Conservation (phyloP, 371 early-diverging fungal genomes). For the Mortierella sp. region DNA sequence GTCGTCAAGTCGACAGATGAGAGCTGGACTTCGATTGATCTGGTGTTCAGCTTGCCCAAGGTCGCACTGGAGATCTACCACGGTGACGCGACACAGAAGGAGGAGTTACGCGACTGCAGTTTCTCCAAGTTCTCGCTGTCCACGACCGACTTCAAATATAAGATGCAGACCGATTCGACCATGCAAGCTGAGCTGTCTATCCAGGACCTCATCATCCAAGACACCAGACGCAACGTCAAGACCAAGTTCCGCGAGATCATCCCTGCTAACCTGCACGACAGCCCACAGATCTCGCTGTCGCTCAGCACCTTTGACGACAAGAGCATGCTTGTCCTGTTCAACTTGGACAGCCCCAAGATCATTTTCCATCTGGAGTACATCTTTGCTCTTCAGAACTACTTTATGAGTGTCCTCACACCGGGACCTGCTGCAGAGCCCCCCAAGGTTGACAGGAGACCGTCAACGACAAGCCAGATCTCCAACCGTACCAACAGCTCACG, state of each 20-base stretch:
- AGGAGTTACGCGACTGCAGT: constrained; percentile 58
- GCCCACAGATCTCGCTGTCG: constrained; percentile 73
- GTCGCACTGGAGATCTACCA: constrained; percentile 80
- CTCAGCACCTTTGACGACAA: constrained; percentile 51
- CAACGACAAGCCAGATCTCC: constrained; percentile 23
- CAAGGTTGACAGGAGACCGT: constrained; percentile 27
- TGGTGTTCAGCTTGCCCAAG: constrained; percentile 61
- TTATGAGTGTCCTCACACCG: constrained; percentile 70
- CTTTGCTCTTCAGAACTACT: constrained; percentile 79
- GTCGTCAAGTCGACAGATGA: constrained; percentile 28
- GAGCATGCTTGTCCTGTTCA: constrained; percentile 71
- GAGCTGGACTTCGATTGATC: constrained; percentile 59
- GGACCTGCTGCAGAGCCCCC: constrained; percentile 21
- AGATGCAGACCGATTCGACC: constrained; percentile 71
- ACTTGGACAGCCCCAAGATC: constrained; percentile 88
- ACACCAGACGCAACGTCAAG: constrained; percentile 81
- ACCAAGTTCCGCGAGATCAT: constrained; percentile 91
- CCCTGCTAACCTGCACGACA: constrained; percentile 72
- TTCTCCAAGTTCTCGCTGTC: constrained; percentile 72
- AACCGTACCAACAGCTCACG: constrained; percentile 17
- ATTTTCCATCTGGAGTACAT: constrained; percentile 90
- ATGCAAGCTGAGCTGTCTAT: constrained; percentile 84
- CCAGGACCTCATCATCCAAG: constrained; percentile 81
- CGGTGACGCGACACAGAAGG: constrained; percentile 65
- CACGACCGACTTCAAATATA: constrained; percentile 73